Conservation (phyloP, 257 asterid species). For the Scutellaria minor region DNA sequence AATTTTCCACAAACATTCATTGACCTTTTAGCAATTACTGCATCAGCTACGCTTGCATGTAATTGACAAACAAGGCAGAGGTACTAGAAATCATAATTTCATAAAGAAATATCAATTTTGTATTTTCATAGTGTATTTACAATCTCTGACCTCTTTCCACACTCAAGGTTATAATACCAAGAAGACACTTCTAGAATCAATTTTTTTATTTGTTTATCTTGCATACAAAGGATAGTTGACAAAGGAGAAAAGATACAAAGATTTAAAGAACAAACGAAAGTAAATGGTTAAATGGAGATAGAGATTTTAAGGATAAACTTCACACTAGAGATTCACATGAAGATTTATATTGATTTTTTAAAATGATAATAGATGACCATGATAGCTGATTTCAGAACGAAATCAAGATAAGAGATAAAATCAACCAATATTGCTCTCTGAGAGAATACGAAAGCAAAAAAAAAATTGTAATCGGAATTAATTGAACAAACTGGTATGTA, state of each 20-base stretch:
- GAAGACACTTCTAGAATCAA: not conserved
- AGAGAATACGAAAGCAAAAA: not conserved
- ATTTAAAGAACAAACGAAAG: slow-evolving; percentile 10
- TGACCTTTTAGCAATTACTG: slow-evolving; percentile 26
- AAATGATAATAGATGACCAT: not conserved
- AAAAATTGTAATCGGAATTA: not conserved
- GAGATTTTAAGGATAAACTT: slow-evolving; percentile 2
- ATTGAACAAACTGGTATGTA: not conserved
- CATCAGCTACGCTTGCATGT: slow-evolving; percentile 21
- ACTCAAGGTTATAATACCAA: slow-evolving; percentile 21
- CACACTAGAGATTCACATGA: too few species aligned
- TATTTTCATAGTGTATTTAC: not conserved
- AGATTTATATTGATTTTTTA: slow-evolving; percentile 15
- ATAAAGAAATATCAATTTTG: not conserved
- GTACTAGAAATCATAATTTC: slow-evolving; percentile 14
- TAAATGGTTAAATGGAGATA: slow-evolving; percentile 3
- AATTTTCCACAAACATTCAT: slow-evolving; percentile 24
- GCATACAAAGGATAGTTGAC: slow-evolving; percentile 14
- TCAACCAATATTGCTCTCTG: slow-evolving; percentile 4
- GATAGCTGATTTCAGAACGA: slow-evolving; percentile 5
- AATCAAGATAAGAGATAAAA: slow-evolving; percentile 13
- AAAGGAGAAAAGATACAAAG: not conserved
- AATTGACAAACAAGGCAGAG: not conserved
- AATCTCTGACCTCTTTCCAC: slow-evolving; percentile 15
- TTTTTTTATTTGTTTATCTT: not conserved